Evolutionary conservation across 2,329 filamentous ascomycete genomes (phyloP).

Genomic region (Colletotrichum nymphaeae): DNA sequence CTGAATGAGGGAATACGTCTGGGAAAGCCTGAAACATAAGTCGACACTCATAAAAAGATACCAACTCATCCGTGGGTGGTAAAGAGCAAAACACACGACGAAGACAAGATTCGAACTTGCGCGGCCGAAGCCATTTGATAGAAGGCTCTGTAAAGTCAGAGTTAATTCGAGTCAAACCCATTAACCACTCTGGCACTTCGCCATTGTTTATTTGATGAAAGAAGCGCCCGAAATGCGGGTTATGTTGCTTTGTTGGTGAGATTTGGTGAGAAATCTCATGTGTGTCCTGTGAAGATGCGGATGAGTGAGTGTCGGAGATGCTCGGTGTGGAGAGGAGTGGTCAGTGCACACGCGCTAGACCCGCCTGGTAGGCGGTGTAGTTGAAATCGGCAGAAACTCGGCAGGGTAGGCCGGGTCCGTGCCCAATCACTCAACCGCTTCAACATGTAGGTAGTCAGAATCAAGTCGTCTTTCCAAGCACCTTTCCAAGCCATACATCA

Average conservation of each 20-base stretch:
- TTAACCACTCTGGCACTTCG: slow-evolving; percentile 34
- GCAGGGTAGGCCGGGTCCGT: neutral
- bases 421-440: neutral
- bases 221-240: too few species aligned
- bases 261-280: neutral
- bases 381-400: neutral
- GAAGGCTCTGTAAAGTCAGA: neutral
- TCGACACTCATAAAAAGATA: neutral
- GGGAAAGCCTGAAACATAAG: neutral
- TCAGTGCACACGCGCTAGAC: neutral
- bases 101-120: slow-evolving; percentile 35
- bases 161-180: slow-evolving; percentile 26
- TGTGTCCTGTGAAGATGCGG: neutral
- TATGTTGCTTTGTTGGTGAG: too few species aligned
- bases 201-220: neutral
- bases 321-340: neutral
- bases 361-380: neutral
- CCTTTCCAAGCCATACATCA: neutral
- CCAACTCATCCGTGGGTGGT: neutral
- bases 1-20: neutral
- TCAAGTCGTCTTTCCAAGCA: neutral
- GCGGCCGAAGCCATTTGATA: slow-evolving; percentile 32
- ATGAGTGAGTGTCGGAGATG: neutral
- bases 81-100: neutral
- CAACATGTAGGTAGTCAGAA: neutral